These are phyloP conservation scores for Atractiella rhizophila DNA, from an alignment of 768 basidiomycete genomes.

Conservation along the genomic window DNA sequence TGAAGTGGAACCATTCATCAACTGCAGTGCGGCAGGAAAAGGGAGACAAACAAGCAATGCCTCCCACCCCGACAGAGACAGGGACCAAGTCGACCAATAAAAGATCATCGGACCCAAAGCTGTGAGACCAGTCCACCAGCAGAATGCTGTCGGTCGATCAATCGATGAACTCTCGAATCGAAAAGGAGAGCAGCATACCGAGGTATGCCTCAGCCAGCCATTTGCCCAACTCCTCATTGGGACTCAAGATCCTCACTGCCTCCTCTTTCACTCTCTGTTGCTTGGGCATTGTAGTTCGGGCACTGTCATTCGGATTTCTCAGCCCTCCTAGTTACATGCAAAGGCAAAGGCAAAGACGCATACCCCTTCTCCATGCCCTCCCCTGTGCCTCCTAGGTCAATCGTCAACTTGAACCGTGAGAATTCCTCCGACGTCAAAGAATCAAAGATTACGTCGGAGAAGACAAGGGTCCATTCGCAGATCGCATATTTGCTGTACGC, in stretches of 20 bases:
- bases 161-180: not conserved
- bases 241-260: not conserved
- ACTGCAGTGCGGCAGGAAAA: too few species aligned
- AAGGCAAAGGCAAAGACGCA: too few species aligned
- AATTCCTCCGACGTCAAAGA: conserved; percentile 41
- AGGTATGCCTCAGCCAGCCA: conserved; percentile 17
- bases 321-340: not conserved
- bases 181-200: conserved; percentile 16
- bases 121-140: conserved; percentile 9
- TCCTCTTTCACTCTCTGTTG: not conserved
- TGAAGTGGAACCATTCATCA: too few species aligned
- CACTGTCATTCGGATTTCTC: not conserved
- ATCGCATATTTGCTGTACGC: conserved; percentile 68
- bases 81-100: conserved; percentile 38
- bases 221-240: not conserved
- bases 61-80: too few species aligned
- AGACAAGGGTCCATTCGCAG: conserved; percentile 64
- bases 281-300: not conserved
- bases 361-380: too few species aligned
- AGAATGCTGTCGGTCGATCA: not conserved
- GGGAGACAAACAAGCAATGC: too few species aligned
- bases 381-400: too few species aligned
- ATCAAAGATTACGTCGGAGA: conserved; percentile 47
- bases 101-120: conserved; percentile 9
- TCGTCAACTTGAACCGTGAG: conserved; percentile 29